Conservation (phyloP, 805 yeast genomes). For the Saccharomyces jurei region DNA sequence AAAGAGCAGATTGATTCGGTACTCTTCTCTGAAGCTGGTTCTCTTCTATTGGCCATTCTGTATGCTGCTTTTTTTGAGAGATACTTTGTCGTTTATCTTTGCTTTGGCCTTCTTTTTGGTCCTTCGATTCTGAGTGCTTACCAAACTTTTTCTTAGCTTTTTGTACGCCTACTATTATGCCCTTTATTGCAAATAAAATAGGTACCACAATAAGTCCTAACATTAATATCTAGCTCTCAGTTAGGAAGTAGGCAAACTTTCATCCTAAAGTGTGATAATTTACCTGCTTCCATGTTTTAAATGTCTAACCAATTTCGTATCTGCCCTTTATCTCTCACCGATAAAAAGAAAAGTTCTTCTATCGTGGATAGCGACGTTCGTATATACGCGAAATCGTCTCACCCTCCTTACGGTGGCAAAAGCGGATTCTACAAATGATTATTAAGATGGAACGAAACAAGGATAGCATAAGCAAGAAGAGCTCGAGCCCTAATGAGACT, state of each 20-base stretch:
- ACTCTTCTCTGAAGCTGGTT: constrained; percentile 3
- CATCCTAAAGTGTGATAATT: not conserved
- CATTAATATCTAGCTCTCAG: not conserved
- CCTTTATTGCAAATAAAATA: not conserved
- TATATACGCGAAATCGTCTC: not conserved
- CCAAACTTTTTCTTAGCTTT: not conserved
- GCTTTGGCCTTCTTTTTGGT: not conserved
- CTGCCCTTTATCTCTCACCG: not conserved
- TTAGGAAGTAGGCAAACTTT: not conserved
- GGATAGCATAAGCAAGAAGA: not conserved
- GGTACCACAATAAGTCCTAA: not conserved
- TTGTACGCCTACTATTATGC: not conserved
- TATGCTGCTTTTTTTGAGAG: not conserved
- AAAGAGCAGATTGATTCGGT: constrained; percentile 37
- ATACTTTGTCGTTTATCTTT: not conserved
- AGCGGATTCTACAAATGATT: not conserved
- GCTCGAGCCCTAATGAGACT: not conserved
- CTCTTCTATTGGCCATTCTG: not conserved
- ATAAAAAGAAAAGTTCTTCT: not conserved
- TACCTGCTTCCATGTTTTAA: not conserved
- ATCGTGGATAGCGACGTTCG: not conserved
- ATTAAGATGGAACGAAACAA: not conserved
- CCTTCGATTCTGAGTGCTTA: not conserved
- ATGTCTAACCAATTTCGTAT: not conserved
- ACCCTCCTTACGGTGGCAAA: not conserved